Base-by-base conservation (phyloP, 2,329 filamentous ascomycete genomes). In the Plectosphaerella sp. region DNA sequence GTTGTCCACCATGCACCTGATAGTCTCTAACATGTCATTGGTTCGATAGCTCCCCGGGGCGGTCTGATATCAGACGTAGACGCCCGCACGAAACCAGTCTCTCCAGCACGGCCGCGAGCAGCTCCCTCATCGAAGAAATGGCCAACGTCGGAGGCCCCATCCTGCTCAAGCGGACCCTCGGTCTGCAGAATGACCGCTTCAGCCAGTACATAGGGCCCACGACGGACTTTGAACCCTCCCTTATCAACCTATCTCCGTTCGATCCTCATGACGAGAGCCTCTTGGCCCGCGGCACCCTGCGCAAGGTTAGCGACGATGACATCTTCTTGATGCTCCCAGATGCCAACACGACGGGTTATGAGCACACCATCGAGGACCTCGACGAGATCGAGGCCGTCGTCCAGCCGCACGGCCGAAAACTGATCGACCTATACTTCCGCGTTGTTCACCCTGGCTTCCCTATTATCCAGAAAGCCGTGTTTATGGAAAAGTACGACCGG, bases 171-270 rank as follows among this genome's bases (percentile, higher is more conserved):
- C 79, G 83, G 64, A 87, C 85, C 15, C 74, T 94, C 53, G 89
- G 89, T 54, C 77, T 94, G 59, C 89, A 93, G 66, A 76, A 82
- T 62, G 86, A 90, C 67, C 84, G 88, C 55, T 91, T 88, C 67
- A 91, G 88, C 71, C 87, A 90, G 69, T 90, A 93, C 64, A 89
- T 94, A 60, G 89, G 89, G 24, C 83, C 87, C 53, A 93, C 88
- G 48, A 91, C 89, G 48, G 88, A 91, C 61, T 90, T 92, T 64
- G 89, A 94, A 65, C 87, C 88, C 15, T 86, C 86, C n/a, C 77
- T 94, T 51, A 89, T 93, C 69, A 88, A 89, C 61, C 77, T 93
- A 20, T 91, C 88, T 20, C 79, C 84, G 6, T 92, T 92, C 67
- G 88, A 93, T 69, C 86, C 85, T 28, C 86, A 88, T 65, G 88